Evolutionary conservation across 2,329 filamentous ascomycete species (phyloP).

Genomic region (Paecilomyces fulvus): DNA sequence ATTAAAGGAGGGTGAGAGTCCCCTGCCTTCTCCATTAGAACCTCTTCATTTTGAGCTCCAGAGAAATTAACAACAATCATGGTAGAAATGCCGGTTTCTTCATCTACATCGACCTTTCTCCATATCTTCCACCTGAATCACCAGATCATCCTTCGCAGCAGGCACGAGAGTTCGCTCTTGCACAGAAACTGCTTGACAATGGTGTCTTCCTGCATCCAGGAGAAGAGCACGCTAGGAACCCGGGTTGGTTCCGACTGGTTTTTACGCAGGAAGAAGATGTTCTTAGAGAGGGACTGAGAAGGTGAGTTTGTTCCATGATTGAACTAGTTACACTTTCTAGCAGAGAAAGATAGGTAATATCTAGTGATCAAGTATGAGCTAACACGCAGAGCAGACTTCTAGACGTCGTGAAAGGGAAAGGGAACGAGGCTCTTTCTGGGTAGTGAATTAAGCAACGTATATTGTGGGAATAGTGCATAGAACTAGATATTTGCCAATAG

Average conservation of each 20-base stretch:
- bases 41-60: background rate
- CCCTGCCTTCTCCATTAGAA: background rate
- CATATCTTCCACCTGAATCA: constrained; percentile 26
- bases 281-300: constrained; percentile 27
- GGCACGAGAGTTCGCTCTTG: constrained; percentile 37
- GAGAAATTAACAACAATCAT: background rate
- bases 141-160: constrained; percentile 14
- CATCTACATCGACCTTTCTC: constrained; percentile 36
- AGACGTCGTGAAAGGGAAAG: too few species aligned
- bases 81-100: constrained; percentile 39
- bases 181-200: constrained; percentile 34
- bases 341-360: background rate
- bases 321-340: too few species aligned
- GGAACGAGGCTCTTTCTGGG: too few species aligned
- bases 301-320: constrained; percentile 11
- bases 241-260: constrained; percentile 49
- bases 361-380: too few species aligned
- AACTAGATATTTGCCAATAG: too few species aligned
- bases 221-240: constrained; percentile 35
- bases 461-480: too few species aligned
- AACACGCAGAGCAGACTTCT: too few species aligned
- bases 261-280: constrained; percentile 33
- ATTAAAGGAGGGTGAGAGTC: constrained; percentile 19
- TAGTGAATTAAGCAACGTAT: too few species aligned
- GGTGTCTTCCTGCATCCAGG: constrained; percentile 46